Evolutionary conservation across 805 yeast species (phyloP), one percentile per base, ranked within the genome.

Genomic region (Hemisphaericaspora nanyangensis): DNA sequence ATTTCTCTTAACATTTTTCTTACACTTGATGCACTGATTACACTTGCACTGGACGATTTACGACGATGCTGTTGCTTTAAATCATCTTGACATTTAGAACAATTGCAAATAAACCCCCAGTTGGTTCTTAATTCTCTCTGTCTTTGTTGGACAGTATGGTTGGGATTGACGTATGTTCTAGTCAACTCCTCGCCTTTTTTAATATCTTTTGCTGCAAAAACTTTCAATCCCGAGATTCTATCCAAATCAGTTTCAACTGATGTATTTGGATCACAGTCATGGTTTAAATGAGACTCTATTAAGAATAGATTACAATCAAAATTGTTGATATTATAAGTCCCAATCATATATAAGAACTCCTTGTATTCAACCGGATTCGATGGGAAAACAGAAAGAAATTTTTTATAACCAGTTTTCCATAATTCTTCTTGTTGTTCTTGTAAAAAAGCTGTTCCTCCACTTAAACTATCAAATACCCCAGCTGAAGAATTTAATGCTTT

Each of bases 41-140:
- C 48, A 13, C 44, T 39, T 12, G 58, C 49, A 8, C 57, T 47
- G 33, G 63, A 58, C 1, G 79, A 73, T 45, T 74, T 71, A 39
- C 79, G 67, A 47, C 74, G 55, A 29, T 74, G 73, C 34, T 69
- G 65, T 1, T 34, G 45, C 37, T 65, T 64, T 26, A 69, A 54
- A 45, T 84, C 90, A 6, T 63, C 63, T 49, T 74, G 72, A 58
- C 95, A 87, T 46, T 82, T 74, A 10, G 59, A 50, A 56, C 95
- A 87, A 18, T 56, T 58, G 58, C 95, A 87, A 15, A 73, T 52
- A 56, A 87, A 87, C 4, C 95, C 95, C 86, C 88, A 87, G 49
- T 82, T 81, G 10, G 79, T 77, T 42, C 90, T 61, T 35, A 87
- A 63, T 46, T 76, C 80, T 46, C 83, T 58, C 50, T 77, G 79